Evolutionary conservation across 2,329 filamentous ascomycete genomes (phyloP).

Genomic region (Colletotrichum endophyticum): DNA sequence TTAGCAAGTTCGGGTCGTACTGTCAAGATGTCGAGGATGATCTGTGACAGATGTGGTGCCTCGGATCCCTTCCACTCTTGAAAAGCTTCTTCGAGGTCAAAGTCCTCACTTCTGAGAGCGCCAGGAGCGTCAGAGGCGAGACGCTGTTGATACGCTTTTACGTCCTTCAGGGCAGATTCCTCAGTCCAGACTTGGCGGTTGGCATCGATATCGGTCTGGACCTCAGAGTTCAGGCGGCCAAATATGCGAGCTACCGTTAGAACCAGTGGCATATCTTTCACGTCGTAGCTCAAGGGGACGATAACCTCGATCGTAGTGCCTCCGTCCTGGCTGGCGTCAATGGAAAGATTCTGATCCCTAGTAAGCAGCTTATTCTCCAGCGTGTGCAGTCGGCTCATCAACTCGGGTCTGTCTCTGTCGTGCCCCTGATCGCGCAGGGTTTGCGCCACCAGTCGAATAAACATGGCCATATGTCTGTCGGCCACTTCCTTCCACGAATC

Average conservation of each 20-base stretch:
- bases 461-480: constrained; percentile 92
- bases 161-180: constrained; percentile 85
- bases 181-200: constrained; percentile 87
- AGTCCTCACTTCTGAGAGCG: constrained; percentile 83
- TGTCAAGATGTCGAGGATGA: constrained; percentile 90
- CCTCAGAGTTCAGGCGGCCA: constrained; percentile 76
- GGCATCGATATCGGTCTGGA: constrained; percentile 86
- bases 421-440: constrained; percentile 85
- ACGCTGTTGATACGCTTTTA: constrained; percentile 92
- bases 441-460: constrained; percentile 83
- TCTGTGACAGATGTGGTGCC: constrained; percentile 82
- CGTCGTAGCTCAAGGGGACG: constrained; percentile 84
- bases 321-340: constrained; percentile 62
- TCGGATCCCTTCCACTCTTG: constrained; percentile 93
- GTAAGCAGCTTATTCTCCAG: constrained; percentile 93
- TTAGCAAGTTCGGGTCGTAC: constrained; percentile 86
- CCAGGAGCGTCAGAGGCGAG: constrained; percentile 80
- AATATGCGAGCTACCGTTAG: constrained; percentile 88
- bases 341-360: constrained; percentile 87
- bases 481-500: constrained; percentile 91
- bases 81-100: constrained; percentile 88
- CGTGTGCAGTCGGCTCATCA: constrained; percentile 77
- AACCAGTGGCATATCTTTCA: constrained; percentile 96
- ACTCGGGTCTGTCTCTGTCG: constrained; percentile 82
- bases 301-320: constrained; percentile 79